These are phyloP conservation scores for Chaetothyriales sp. DNA, from an alignment of 2,329 filamentous ascomycete species.

Conservation along the genomic window DNA sequence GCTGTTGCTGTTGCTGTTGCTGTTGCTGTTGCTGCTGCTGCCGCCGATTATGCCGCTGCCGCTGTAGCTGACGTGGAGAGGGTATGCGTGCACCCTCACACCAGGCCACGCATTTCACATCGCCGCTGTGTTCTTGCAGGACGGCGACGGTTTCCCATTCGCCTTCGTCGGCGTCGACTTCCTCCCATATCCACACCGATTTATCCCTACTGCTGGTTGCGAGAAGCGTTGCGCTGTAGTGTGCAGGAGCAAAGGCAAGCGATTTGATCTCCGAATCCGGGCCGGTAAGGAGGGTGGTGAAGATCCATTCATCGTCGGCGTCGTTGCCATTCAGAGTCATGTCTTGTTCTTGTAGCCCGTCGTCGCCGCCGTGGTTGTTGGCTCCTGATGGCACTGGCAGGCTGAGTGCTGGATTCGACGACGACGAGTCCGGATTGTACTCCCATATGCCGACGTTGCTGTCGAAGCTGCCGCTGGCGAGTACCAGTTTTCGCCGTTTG, in stretches of 20 bases:
- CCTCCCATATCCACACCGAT: slow-evolving; percentile 97
- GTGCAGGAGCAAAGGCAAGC: slow-evolving; percentile 51
- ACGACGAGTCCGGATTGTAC: slow-evolving; percentile 18
- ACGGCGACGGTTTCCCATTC: slow-evolving; percentile 96
- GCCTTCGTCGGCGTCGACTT: slow-evolving; percentile 67
- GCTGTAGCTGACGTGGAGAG: not conserved
- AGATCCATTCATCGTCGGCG: slow-evolving; percentile 75
- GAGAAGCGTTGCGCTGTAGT: slow-evolving; percentile 49
- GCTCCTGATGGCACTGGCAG: slow-evolving; percentile 5
- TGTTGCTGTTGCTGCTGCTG: too few relatives aligned
- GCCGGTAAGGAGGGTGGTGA: slow-evolving; percentile 81
- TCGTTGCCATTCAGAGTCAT: slow-evolving; percentile 24
- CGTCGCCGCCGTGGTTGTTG: not conserved
- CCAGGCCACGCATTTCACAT: slow-evolving; percentile 92
- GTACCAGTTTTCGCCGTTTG: slow-evolving; percentile 50
- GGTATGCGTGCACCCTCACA: slow-evolving; percentile 46
- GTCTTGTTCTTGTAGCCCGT: slow-evolving; percentile 3
- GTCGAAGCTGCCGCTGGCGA: slow-evolving; percentile 90
- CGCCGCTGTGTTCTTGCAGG: slow-evolving; percentile 82
- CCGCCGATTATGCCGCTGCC: not conserved
- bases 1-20: too few relatives aligned
- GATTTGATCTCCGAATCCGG: slow-evolving; percentile 93
- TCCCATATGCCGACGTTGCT: slow-evolving; percentile 76
- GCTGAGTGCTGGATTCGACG: slow-evolving; percentile 5
- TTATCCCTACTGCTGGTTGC: slow-evolving; percentile 90